Evolutionary conservation across 306 rosid genomes (phyloP).

Genomic region (Cyclanthera cordifolia): DNA sequence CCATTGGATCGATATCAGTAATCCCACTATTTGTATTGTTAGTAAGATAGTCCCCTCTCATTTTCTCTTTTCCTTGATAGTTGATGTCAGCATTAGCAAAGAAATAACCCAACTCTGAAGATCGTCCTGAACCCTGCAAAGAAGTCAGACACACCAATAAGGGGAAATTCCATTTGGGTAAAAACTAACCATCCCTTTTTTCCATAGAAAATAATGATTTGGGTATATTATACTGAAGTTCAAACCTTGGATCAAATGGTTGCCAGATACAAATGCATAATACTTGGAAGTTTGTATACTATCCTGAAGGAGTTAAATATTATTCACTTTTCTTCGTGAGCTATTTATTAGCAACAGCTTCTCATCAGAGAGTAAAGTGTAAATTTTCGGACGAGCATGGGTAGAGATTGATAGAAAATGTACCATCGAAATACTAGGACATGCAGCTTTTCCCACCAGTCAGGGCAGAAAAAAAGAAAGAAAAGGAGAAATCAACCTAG

Average conservation of each 20-base stretch:
- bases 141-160: constrained; percentile 9
- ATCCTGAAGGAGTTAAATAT: too few relatives aligned
- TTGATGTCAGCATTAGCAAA: constrained; percentile 79
- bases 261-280: not conserved
- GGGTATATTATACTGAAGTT: too few relatives aligned
- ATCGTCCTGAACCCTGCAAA: constrained; percentile 58
- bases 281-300: not conserved
- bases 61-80: constrained; percentile 46
- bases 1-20: constrained; percentile 79
- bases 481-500: not conserved
- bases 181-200: not conserved
- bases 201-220: not conserved
- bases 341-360: not conserved
- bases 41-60: constrained; percentile 37
- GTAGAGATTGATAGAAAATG: not conserved
- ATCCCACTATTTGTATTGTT: constrained; percentile 26
- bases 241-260: not conserved
- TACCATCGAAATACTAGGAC: not conserved
- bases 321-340: too few relatives aligned
- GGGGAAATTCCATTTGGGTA: not conserved
- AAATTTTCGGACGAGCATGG: not conserved
- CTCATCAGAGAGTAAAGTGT: not conserved
- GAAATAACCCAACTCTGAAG: constrained; percentile 54
- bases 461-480: not conserved
- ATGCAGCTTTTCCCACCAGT: not conserved